Percentiles rank a stretch among this genome's conserved stretches.
These are phyloP conservation scores for Solanum tarapatanum DNA, from an alignment of 257 asterid genomes.

Conservation along the genomic window DNA sequence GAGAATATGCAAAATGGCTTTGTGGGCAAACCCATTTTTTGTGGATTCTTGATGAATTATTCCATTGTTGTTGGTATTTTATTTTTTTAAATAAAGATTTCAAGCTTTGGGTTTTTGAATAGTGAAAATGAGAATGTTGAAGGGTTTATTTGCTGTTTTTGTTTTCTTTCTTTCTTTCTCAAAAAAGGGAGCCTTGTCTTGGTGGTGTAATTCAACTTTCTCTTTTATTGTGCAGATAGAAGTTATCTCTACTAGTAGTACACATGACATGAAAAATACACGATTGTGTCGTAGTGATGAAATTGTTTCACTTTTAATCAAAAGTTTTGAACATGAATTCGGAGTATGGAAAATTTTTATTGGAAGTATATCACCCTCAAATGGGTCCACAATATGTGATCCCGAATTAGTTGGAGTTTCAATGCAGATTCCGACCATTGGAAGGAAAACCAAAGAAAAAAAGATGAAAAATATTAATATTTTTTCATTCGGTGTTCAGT, in stretches of 20 bases:
- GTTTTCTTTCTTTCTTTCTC: background rate
- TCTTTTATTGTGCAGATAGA: background rate
- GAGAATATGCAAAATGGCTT: slow-evolving; percentile 19
- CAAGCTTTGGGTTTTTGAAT: background rate
- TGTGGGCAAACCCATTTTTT: background rate
- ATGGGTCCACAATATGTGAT: rapidly evolving
- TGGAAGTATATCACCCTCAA: rapidly evolving
- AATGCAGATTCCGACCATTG: too few species aligned
- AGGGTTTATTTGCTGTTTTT: background rate
- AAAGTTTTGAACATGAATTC: too few species aligned
- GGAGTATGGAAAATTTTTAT: too few species aligned
- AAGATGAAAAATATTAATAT: too few species aligned
- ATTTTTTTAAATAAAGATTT: background rate
- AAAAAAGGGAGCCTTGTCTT: background rate
- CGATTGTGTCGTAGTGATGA: rapidly evolving
- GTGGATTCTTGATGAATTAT: background rate
- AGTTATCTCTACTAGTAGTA: background rate
- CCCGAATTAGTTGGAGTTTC: background rate
- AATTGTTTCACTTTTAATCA: too few species aligned
- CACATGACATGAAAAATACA: background rate
- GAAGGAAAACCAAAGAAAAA: too few species aligned
- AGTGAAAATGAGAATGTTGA: slow-evolving; percentile 17
- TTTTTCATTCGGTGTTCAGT: too few species aligned
- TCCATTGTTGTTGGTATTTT: background rate
- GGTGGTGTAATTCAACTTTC: slow-evolving; percentile 2